Conservation (phyloP, 164 flowering plant genomes). For the Protea cynaroides region DNA sequence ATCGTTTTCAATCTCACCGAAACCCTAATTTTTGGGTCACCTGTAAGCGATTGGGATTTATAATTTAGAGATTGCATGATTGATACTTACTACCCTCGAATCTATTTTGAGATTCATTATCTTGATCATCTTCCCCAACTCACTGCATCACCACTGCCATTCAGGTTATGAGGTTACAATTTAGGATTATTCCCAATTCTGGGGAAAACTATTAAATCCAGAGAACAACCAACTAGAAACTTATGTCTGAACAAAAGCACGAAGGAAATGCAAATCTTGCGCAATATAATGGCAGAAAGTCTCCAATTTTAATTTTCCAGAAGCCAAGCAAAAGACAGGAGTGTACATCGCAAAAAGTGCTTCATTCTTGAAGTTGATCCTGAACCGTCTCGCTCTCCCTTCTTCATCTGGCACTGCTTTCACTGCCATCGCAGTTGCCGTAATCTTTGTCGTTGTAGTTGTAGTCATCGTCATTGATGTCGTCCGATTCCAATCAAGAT, state of each 20-base stretch:
- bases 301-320: conserved; percentile 59
- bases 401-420: conserved; percentile 20
- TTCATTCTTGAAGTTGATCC: conserved; percentile 69
- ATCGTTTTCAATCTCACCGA: no score
- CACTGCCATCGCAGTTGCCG: background rate
- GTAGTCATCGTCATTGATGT: background rate
- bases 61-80: no score
- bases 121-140: no score
- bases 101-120: no score
- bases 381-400: conserved; percentile 47
- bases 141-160: no score
- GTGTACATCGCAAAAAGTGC: conserved; percentile 50
- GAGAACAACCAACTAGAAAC: conserved; percentile 15
- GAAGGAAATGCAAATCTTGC: conserved; percentile 76
- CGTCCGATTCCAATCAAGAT: background rate
- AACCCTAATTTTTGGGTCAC: no score
- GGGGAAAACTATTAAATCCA: no score
- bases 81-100: no score
- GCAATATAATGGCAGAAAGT: conserved; percentile 61
- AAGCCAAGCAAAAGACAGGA: conserved; percentile 61
- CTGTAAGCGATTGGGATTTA: no score
- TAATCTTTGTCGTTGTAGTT: background rate
- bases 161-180: no score
- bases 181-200: no score
- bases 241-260: conserved; percentile 77